These are phyloP conservation scores for Furcasterigmium furcatum DNA, from an alignment of 2,329 filamentous ascomycete genomes.

Conservation along the genomic window DNA sequence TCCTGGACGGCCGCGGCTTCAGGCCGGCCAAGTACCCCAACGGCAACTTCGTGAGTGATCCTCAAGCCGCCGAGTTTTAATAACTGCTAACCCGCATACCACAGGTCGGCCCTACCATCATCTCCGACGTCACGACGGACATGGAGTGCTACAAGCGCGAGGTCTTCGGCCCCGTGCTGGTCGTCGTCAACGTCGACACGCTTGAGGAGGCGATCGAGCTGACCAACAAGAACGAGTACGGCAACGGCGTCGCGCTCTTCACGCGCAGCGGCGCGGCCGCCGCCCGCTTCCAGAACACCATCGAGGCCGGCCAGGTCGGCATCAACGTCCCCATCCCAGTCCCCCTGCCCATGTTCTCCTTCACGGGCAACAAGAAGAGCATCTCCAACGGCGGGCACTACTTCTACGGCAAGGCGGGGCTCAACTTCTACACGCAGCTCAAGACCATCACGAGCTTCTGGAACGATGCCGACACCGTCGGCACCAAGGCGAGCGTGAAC, in stretches of 20 bases:
- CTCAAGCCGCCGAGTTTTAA: background rate
- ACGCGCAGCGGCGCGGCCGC: slow-evolving; percentile 25
- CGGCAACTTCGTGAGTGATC: slow-evolving; percentile 7
- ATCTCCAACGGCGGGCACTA: slow-evolving; percentile 68
- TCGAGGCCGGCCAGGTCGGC: slow-evolving; percentile 21
- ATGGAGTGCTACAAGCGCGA: slow-evolving; percentile 32
- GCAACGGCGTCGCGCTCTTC: slow-evolving; percentile 30
- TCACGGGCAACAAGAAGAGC: slow-evolving; percentile 51
- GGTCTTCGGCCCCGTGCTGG: slow-evolving; percentile 31
- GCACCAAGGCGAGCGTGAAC: background rate
- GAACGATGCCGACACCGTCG: slow-evolving; percentile 52
- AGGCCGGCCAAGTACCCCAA: slow-evolving; percentile 15
- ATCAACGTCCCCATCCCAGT: slow-evolving; percentile 21
- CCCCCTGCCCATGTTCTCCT: slow-evolving; percentile 20
- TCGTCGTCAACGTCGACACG: slow-evolving; percentile 27
- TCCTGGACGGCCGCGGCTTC: slow-evolving; percentile 17
- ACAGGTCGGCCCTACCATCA: slow-evolving; percentile 27
- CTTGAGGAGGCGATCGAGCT: slow-evolving; percentile 28
- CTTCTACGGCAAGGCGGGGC: slow-evolving; percentile 69
- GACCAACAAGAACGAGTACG: slow-evolving; percentile 26
- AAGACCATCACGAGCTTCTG: slow-evolving; percentile 72
- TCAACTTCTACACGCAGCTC: slow-evolving; percentile 70
- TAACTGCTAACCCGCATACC: background rate
- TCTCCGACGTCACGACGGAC: slow-evolving; percentile 25
- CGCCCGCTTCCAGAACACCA: slow-evolving; percentile 22